Base-by-base conservation (phyloP, 2,329 filamentous ascomycete species). In the Paecilomyces variotii region DNA sequence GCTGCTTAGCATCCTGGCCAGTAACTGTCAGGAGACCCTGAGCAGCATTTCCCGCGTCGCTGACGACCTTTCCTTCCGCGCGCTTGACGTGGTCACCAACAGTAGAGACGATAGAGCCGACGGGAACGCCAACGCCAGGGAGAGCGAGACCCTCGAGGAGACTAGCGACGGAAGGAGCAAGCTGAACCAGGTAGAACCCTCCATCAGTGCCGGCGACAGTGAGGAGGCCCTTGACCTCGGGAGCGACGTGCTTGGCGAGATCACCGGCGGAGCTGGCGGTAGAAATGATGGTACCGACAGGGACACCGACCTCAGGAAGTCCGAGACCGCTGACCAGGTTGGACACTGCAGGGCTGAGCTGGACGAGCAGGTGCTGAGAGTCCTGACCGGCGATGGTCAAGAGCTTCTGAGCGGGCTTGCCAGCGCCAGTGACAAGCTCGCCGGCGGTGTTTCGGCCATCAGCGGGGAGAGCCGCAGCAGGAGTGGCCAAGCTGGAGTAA, bases 271-370 rank as follows among this genome's bases (percentile, higher is more conserved):
- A 59, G 59, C 61, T 57, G 27, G 69, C 65, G 45, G 66, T 63
- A 28, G 62, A 61, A 57, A 72, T 59, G 30, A 73, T 62, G 52
- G 60, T 35, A 50, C 70, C 70, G 27, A 66, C 59, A 56, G 70
- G 61, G 51, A 56, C 63, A 59, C 65, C 64, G 53, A 71, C 62
- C 55, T 59, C 57, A 56, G 67, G 62, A 35, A 72, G 68, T 60
- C 67, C 65, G 39, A 72, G 68, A 53, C 64, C 63, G 57, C 61
- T 53, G 57, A 72, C 57, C 56, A 72, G 68, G 26, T 59, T 57
- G 51, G 68, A 62, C 50, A 71, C 65, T 52, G 64, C 62, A 56
- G 70, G 70, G 62, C 63, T 66, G 39, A 73, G 67, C 64, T 73
- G 60, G 60, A 73, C 55, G 45, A 73, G 68, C 28, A 73, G 70